Base-by-base conservation (phyloP, 148 eudicot species). In the Heliosperma pusillum region DNA sequence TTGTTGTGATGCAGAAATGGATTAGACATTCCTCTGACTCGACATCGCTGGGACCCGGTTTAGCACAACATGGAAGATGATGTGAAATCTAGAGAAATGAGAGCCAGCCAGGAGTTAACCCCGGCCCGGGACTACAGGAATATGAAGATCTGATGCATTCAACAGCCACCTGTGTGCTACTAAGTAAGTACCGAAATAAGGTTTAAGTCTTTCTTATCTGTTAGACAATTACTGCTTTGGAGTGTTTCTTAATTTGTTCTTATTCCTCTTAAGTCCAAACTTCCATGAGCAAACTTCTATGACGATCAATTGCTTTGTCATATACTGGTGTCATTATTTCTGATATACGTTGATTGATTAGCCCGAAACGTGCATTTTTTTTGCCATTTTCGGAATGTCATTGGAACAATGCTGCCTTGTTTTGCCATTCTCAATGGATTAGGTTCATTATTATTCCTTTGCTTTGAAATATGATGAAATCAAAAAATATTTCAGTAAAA, bases 81-180 rank as follows among this genome's bases (percentile, higher is more conserved):
- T 68, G 59, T 68, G 36, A 69, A 59, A 26, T 66, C 24, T n/a
- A n/a, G n/a, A n/a, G n/a, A n/a, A n/a, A n/a, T n/a, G n/a, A n/a
- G 44, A 74, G 56, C 70, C 55, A 42, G 74, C 45, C 47, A 53
- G 71, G 27, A 53, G 42, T 36, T 42, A 57, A 64, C 66, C 79
- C 29, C 72, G 62, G 20, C 79, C 29, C 72, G 62, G 20, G 74
- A 70, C 40, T 36, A 61, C 72, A 70, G 15, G 70, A 70, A 42
- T 36, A 61, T 22, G 52, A 69, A 75, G 64, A 70, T 76, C 59
- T 63, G 82, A 56, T 75, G 76, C 66, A 75, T 71, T 71, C 40
- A 55, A 44, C 76, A 44, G 79, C 76, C 72, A 75, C 76, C 55
- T 80, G 68, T 80, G 68, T 76, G 68, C 52, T 65, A 65, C 75